These are phyloP conservation scores for Scorias spongiosa DNA, from an alignment of 2,329 filamentous ascomycete genomes.

Conservation along the genomic window DNA sequence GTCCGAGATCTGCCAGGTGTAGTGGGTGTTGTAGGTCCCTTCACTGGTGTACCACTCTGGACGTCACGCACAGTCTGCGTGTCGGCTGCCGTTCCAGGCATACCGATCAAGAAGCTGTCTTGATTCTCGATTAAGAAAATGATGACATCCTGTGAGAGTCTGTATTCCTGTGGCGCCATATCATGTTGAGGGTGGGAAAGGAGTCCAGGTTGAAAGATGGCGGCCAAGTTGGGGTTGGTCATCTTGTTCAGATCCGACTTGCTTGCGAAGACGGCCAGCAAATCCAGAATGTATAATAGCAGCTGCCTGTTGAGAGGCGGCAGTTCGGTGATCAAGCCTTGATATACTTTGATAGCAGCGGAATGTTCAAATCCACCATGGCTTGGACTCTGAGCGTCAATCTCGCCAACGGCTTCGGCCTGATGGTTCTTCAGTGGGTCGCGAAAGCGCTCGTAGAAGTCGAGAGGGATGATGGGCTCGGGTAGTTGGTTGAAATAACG, in stretches of 20 bases:
- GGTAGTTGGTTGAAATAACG: constrained; percentile 93
- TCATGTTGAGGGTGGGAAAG: constrained; percentile 87
- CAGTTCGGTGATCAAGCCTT: constrained; percentile 79
- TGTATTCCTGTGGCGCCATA: constrained; percentile 89
- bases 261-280: constrained; percentile 90
- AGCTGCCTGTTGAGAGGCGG: constrained; percentile 87
- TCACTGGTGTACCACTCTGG: constrained; percentile 48
- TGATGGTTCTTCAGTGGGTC: constrained; percentile 60
- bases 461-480: constrained; percentile 87
- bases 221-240: constrained; percentile 84
- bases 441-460: constrained; percentile 83
- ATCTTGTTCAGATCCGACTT: constrained; percentile 96
- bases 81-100: constrained; percentile 97
- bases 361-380: constrained; percentile 59
- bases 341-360: constrained; percentile 67
- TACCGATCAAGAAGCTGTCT: constrained; percentile 94
- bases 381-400: constrained; percentile 48
- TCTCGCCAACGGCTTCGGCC: constrained; percentile 53
- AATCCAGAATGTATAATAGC: constrained; percentile 85
- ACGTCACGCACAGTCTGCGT: constrained; percentile 55
- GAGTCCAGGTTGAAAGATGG: constrained; percentile 95
- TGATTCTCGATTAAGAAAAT: constrained; percentile 98
- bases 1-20: constrained; percentile 34
- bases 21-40: constrained; percentile 29
- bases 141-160: constrained; percentile 87